Evolutionary conservation across 1,284 basidiomycete species (phyloP).

Genomic region (Heterobasidion parviporum): DNA sequence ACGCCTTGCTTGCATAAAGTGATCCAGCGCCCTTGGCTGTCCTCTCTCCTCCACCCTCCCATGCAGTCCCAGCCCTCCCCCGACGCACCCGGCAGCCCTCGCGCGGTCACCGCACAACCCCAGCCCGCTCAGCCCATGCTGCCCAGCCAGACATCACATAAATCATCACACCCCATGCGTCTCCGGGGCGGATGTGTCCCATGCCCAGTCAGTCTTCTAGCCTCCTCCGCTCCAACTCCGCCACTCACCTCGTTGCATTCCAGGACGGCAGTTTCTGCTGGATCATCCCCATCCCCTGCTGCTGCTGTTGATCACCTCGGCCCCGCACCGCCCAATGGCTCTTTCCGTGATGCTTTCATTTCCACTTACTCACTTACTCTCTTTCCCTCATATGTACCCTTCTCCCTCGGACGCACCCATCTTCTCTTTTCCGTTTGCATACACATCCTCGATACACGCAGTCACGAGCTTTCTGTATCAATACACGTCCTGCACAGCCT

Average conservation of each 20-base stretch:
- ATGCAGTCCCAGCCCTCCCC: background rate
- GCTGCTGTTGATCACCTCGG: background rate
- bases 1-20: too few species aligned
- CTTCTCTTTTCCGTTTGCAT: too few species aligned
- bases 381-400: too few species aligned
- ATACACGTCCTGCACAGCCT: too few species aligned
- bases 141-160: background rate
- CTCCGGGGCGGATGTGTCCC: constrained; percentile 1
- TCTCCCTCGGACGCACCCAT: too few species aligned
- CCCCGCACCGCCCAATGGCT: too few species aligned
- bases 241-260: background rate
- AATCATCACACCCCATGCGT: background rate
- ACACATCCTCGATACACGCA: too few species aligned
- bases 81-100: background rate
- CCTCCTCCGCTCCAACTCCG: background rate
- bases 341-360: too few species aligned
- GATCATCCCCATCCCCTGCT: constrained; percentile 1
- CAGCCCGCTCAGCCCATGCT: background rate
- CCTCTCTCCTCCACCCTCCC: background rate
- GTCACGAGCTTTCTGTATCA: too few species aligned
- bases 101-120: background rate
- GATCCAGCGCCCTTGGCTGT: background rate
- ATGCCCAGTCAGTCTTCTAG: background rate
- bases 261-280: constrained; percentile 2
- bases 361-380: too few species aligned